phyloP scores from a whole-genome alignment of 176 grass and related monocot genomes.

The Triticum aestivum region IWGSC_CS_RefSeq_v2.1 NC_057800.1:130933885-130934384 shows the following conservation, averaged over 20 bases:
- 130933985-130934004: slow-evolving; percentile 73
- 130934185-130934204: not conserved
- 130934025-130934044: slow-evolving; percentile 53
- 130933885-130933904: not conserved
- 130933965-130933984: slow-evolving; percentile 65
- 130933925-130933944: slow-evolving; percentile 80
- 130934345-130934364: not conserved
- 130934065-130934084: not conserved
- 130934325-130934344: not conserved
- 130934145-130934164: not conserved
- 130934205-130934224: not conserved
- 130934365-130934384: not conserved
- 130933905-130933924: slow-evolving; percentile 48
- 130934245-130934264: not conserved
- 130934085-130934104: not conserved
- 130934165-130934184: not conserved
- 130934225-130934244: not conserved
- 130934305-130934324: not conserved
- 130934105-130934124: not conserved
- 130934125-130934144: not conserved
- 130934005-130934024: slow-evolving; percentile 78
- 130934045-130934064: not conserved
- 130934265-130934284: not conserved
- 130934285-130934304: not conserved
- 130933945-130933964: slow-evolving; percentile 70